Conservation (phyloP, 768 basidiomycete species). For the Suillus cothurnatus region DNA sequence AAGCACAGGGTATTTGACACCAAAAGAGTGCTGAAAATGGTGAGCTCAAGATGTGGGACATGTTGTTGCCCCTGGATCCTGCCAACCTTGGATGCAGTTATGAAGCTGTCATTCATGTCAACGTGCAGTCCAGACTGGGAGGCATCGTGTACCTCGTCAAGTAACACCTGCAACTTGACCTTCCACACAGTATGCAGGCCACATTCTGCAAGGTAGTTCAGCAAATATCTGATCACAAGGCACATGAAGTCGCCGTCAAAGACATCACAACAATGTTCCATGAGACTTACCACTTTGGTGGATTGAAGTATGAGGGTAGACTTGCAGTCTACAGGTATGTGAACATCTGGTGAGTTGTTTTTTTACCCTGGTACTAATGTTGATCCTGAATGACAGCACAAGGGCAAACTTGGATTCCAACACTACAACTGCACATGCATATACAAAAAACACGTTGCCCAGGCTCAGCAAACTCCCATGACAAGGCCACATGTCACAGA, state of each 20-base stretch:
- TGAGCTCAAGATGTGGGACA: slow-evolving; percentile 75
- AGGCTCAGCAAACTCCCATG: slow-evolving; percentile 43
- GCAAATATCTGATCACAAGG: slow-evolving; percentile 86
- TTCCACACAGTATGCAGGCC: slow-evolving; percentile 96
- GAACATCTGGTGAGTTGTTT: slow-evolving; percentile 28
- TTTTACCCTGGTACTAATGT: not conserved
- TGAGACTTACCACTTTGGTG: slow-evolving; percentile 80
- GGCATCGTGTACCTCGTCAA: slow-evolving; percentile 98
- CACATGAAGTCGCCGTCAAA: slow-evolving; percentile 92
- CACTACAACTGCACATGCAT: slow-evolving; percentile 21
- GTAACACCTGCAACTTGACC: slow-evolving; percentile 85
- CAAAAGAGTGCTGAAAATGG: slow-evolving; percentile 59
- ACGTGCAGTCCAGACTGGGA: slow-evolving; percentile 98
- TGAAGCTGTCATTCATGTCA: slow-evolving; percentile 99
- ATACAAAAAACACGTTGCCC: slow-evolving; percentile 48
- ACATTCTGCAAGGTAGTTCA: slow-evolving; percentile 95
- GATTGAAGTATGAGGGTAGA: slow-evolving; percentile 79
- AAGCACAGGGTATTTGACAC: slow-evolving; percentile 70
- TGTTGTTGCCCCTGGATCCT: slow-evolving; percentile 98
- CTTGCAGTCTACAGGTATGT: no score
- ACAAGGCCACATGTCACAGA: slow-evolving; percentile 39
- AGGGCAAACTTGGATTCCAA: not conserved
- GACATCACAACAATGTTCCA: slow-evolving; percentile 94
- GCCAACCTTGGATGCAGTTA: slow-evolving; percentile 93
- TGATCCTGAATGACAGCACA: not conserved